These are phyloP conservation scores for Cyberlindnera petersonii DNA, from an alignment of 805 yeast species.

Conservation along the genomic window DNA sequence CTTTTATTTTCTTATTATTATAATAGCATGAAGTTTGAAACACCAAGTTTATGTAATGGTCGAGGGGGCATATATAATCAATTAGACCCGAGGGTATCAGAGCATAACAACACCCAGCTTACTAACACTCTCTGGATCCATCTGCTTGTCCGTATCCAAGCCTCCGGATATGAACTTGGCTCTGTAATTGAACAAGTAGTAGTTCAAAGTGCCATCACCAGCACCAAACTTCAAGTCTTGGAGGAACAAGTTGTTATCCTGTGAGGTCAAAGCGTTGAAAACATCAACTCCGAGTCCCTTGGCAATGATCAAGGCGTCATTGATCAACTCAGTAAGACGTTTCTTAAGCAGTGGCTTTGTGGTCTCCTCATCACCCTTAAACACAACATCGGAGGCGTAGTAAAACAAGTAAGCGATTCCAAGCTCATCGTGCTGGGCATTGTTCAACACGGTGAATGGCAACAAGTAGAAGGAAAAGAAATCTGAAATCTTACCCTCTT, in stretches of 20 bases:
- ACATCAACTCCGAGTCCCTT: constrained; percentile 74
- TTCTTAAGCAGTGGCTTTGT: constrained; percentile 43
- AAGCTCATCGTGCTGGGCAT: constrained; percentile 57
- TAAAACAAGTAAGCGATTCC: constrained; percentile 88
- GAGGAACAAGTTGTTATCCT: constrained; percentile 82
- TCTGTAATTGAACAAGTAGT: constrained; percentile 86
- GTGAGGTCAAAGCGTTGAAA: constrained; percentile 86
- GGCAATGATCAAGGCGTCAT: constrained; percentile 74
- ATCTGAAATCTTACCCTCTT: constrained; percentile 66
- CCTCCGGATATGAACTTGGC: constrained; percentile 84
- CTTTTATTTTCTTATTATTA: constrained; percentile 6
- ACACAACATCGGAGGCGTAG: constrained; percentile 72
- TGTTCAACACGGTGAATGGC: constrained; percentile 78
- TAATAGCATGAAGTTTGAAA: constrained; percentile 8
- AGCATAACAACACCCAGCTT: constrained; percentile 90
- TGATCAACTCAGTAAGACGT: constrained; percentile 58
- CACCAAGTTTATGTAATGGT: too few relatives aligned
- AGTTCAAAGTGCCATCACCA: constrained; percentile 91
- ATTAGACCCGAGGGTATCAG: too few relatives aligned
- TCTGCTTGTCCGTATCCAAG: constrained; percentile 49
- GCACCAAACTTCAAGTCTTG: constrained; percentile 82
- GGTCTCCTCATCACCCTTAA: constrained; percentile 34
- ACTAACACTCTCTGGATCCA: constrained; percentile 55
- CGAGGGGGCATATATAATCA: too few relatives aligned
- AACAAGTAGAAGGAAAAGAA: constrained; percentile 85